Evolutionary conservation across 495 filamentous ascomycete genomes (phyloP), one percentile per base, ranked within the genome.

Genomic region (Chaetomium cochliodes): DNA sequence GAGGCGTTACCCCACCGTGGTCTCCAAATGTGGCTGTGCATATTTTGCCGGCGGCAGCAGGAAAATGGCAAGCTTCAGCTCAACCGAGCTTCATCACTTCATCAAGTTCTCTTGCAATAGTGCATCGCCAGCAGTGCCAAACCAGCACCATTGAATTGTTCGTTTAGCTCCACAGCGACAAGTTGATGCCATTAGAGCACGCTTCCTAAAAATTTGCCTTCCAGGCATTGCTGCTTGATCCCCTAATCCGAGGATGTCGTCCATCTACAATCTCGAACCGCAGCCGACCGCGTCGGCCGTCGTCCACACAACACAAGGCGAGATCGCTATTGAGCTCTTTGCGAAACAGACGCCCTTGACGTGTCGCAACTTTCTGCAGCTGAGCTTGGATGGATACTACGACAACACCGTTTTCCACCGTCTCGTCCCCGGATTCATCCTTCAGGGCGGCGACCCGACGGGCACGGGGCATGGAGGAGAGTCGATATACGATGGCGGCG

Each of bases 281-380:
- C 89, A 91, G 67, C 87, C 91, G 57, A 97, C 92, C 63, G 94
- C 90, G 37, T 96, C 93, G 68, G 91, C 90, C 53, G 85, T 97
- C 67, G 83, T 98, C 50, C 85, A 92, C 74, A 98, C 94, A 6
- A 96, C 92, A 26, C 80, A 88, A 55, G 94, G 94, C 75, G 91
- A 96, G 64, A 82, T 98, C 67, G 84, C 88, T 37, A 85, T 98
- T 81, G 88, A 96, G 67, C 87, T 98, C 58, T 98, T 96, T 82
- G 92, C 92, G 22, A 92, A 91, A 64, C 93, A 99, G 76, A 90
- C 90, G 0, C 94, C 94, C 37, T 85, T 96, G 63, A 90, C 94
- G 1, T 91, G 86, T 69, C 92, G 93, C 62, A 97, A 97, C 78
- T 99, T 99, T 80, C 87, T 99, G 22, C 94, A 99, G 76, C 90